Base-by-base conservation (phyloP, 495 filamentous ascomycete species). In the Talaromyces ruber region DNA sequence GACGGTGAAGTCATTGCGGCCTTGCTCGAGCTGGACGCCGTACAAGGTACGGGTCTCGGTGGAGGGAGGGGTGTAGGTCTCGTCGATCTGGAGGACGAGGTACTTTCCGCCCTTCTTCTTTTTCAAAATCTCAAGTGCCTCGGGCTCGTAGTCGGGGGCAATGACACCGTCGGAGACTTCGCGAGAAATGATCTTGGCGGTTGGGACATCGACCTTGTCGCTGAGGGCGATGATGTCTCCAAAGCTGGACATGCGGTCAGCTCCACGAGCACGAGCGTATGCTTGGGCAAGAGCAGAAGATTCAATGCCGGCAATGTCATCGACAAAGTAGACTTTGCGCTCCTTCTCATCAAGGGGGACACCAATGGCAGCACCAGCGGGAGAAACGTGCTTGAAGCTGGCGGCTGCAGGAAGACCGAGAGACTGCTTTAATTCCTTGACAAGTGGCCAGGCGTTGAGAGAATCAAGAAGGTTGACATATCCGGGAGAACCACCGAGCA, bases 81-180 rank as follows among this genome's bases (percentile, higher is more conserved):
- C 86, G 66, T 98, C 92, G 76, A 98, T 97, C 79, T 97, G 86
- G 24, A 98, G 88, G 52, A 98, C 86, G 30, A 97, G 86, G 81
- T 97, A 98, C 71, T 91, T 93, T 68, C 95, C 94, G 50, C 90
- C 93, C 81, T 98, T 98, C 85, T 98, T 98, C 83, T 96, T 97
- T 76, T 86, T 90, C 63, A 98, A 81, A 65, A 98, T 94, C 66
- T 88, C 90, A 3, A 97, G 83, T 1, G 94, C 94, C 61, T 88
- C 92, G 52, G 83, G 81, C 57, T 88, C 81, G 73, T 95, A 98
- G 28, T 85, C 86, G 30, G 94, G 89, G 50, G 95, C 94, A 67
- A 98, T 90, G 52, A 98, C 86, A 73, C 94, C 94, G 70, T 98
- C 94, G 16, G 93, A 97, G 28, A 98, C 94, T 81, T 98, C 94